These are phyloP conservation scores for Galerina marginata DNA, from an alignment of 768 basidiomycete genomes.

Conservation along the genomic window DNA sequence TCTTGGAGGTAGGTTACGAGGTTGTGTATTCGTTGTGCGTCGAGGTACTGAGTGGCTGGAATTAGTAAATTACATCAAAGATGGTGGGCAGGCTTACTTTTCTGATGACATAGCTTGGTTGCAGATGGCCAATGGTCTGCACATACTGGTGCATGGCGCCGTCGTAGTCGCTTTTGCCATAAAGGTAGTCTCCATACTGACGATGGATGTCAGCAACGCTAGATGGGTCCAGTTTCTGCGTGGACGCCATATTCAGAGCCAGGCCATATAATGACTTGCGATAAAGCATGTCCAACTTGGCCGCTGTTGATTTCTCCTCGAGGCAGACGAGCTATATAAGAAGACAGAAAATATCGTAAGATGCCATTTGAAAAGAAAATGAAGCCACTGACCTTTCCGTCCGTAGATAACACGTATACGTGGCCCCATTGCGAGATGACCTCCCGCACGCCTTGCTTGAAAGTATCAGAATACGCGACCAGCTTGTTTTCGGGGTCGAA, in stretches of 20 bases:
- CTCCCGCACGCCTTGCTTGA: constrained; percentile 82
- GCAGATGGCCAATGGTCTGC: constrained; percentile 85
- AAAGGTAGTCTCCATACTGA: constrained; percentile 91
- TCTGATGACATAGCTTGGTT: constrained; percentile 95
- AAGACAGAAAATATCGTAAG: background rate
- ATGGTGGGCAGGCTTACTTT: constrained; percentile 61
- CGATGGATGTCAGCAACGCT: constrained; percentile 88
- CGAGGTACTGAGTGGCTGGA: constrained; percentile 73
- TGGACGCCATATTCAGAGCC: constrained; percentile 83
- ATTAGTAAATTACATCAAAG: background rate
- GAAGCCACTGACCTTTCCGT: constrained; percentile 58
- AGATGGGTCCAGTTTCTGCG: constrained; percentile 72
- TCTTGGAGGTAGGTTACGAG: constrained; percentile 97
- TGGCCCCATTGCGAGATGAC: constrained; percentile 83
- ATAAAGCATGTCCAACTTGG: constrained; percentile 88
- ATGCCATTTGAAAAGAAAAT: background rate
- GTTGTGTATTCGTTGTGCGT: constrained; percentile 94
- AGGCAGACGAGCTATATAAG: constrained; percentile 61
- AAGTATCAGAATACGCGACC: constrained; percentile 81
- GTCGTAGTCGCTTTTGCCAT: constrained; percentile 90
- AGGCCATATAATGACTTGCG: constrained; percentile 77
- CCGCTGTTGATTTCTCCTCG: constrained; percentile 78
- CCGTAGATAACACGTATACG: constrained; percentile 78
- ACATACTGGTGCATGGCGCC: constrained; percentile 92
- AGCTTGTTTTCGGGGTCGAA: constrained; percentile 94